Conservation (phyloP, 768 basidiomycete genomes). For the Tricholoma matsutake region DNA sequence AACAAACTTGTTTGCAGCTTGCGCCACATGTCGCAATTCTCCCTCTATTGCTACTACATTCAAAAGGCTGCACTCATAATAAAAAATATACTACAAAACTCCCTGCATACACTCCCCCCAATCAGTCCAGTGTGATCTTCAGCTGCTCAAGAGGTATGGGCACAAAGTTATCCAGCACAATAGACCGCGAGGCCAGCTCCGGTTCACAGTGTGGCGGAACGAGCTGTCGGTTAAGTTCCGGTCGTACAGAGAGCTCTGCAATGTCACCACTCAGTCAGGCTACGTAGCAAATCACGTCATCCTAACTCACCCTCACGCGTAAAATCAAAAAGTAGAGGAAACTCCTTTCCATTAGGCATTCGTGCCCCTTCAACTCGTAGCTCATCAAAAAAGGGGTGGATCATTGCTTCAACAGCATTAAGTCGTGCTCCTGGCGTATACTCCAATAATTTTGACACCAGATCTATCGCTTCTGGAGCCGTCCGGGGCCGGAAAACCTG, state of each 20-base stretch:
- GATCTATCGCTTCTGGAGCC: constrained; percentile 91
- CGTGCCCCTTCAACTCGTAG: constrained; percentile 83
- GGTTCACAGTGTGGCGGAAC: constrained; percentile 89
- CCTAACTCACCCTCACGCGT: constrained; percentile 58
- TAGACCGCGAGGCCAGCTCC: constrained; percentile 81
- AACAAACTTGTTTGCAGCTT: constrained; percentile 23
- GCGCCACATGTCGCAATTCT: constrained; percentile 46
- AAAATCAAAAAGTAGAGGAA: constrained; percentile 1
- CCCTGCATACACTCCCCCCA: constrained; percentile 13
- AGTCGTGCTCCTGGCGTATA: constrained; percentile 96
- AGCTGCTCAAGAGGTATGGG: constrained; percentile 97
- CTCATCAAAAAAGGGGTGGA: constrained; percentile 97
- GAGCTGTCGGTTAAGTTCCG: constrained; percentile 88
- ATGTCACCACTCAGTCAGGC: constrained; percentile 1
- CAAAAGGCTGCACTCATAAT: constrained; percentile 12
- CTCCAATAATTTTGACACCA: constrained; percentile 92
- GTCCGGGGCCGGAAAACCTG: constrained; percentile 99
- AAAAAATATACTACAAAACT: constrained; percentile 6
- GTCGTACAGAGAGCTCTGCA: constrained; percentile 92
- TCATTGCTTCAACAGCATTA: constrained; percentile 88
- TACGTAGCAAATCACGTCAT: background rate
- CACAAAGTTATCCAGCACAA: constrained; percentile 87
- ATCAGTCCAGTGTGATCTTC: constrained; percentile 89
- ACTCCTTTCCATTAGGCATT: constrained; percentile 55
- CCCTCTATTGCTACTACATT: constrained; percentile 16